Base-by-base conservation (phyloP, 768 basidiomycete species). In the Amanita rubescens region DNA sequence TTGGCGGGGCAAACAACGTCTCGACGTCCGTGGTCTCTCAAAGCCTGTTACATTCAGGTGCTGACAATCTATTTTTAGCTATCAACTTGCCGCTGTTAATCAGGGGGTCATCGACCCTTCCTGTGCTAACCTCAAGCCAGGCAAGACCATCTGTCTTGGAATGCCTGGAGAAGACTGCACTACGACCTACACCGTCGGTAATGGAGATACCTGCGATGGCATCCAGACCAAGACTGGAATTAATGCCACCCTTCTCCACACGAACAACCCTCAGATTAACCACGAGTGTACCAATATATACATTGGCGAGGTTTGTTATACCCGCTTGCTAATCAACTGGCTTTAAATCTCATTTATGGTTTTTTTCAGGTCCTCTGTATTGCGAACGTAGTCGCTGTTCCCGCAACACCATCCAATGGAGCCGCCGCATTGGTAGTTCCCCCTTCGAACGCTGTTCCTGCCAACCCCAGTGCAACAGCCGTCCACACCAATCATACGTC, bases 221-320 rank as follows among this genome's bases (percentile, higher is more conserved):
- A 70, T 91, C 51, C 53, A 73, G 25, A 15, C 43, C 24, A 58
- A 49, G 1, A 59, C 68, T 59, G 66, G 71, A 33, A 60, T 86
- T 66, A 78, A 82, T 72, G 53, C 59, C 22, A 79, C 79, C 34
- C 72, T 81, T 4, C 71, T 92, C 27, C 71, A 65, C 63, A 14
- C 58, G 55, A 90, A 90, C 79, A 92, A 92, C 78, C 89, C 87
- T 17, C 82, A 89, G 66, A 74, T 90, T 59, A 57, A 80, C 60
- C 2, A 43, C 0, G 69, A 64, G 0, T 86, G 81, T 67, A 68
- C 59, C 58, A 90, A 90, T 72, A 71, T 91, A 65, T 88, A 89
- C 68, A 62, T 85, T 54, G 87, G 83, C 62, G 84, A 90, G 79
- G 88, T 89, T 47, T 71, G 41, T 45, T 33, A 51, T 37, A 15